Percentiles rank a stretch among this genome's conserved stretches.
Conservation (phyloP, 257 asterid genomes). For the Capsicum baccatum region DNA sequence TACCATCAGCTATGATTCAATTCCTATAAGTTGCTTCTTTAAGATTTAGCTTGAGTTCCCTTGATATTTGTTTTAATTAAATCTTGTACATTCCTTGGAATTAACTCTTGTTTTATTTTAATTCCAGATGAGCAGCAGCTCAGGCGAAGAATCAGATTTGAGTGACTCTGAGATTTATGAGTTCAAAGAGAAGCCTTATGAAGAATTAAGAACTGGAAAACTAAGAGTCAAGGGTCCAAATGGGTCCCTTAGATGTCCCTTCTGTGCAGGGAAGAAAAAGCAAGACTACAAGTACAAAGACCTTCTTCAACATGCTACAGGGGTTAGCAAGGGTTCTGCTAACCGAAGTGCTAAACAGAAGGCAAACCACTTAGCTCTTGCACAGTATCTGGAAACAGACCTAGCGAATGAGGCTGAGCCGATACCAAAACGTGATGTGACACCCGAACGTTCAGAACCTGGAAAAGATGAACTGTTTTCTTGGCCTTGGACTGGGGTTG, state of each 20-base stretch:
- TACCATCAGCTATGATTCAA: slow-evolving; percentile 18
- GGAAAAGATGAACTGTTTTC: slow-evolving; percentile 63
- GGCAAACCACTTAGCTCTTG: slow-evolving; percentile 84
- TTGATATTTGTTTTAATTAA: not conserved
- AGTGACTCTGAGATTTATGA: slow-evolving; percentile 89
- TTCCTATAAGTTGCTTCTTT: not conserved
- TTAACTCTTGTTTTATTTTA: slow-evolving; percentile 9
- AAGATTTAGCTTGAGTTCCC: slow-evolving; percentile 14
- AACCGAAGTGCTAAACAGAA: slow-evolving; percentile 66
- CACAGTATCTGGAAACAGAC: slow-evolving; percentile 59
- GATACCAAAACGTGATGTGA: slow-evolving; percentile 47
- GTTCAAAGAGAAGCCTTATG: slow-evolving; percentile 75
- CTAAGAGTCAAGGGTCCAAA: slow-evolving; percentile 80
- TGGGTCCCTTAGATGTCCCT: slow-evolving; percentile 85
- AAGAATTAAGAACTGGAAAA: slow-evolving; percentile 66
- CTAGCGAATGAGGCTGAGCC: slow-evolving; percentile 62
- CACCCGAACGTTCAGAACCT: slow-evolving; percentile 44
- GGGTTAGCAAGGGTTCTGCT: slow-evolving; percentile 78
- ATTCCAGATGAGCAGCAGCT: slow-evolving; percentile 73
- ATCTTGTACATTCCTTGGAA: not conserved
- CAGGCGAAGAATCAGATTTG: slow-evolving; percentile 75
- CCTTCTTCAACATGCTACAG: slow-evolving; percentile 81
- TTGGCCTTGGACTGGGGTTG: slow-evolving; percentile 88
- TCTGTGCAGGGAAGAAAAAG: slow-evolving; percentile 93
- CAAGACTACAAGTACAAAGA: slow-evolving; percentile 88